These are phyloP conservation scores for Fusarium sp. DNA, from an alignment of 2,329 filamentous ascomycete species.

Conservation along the genomic window DNA sequence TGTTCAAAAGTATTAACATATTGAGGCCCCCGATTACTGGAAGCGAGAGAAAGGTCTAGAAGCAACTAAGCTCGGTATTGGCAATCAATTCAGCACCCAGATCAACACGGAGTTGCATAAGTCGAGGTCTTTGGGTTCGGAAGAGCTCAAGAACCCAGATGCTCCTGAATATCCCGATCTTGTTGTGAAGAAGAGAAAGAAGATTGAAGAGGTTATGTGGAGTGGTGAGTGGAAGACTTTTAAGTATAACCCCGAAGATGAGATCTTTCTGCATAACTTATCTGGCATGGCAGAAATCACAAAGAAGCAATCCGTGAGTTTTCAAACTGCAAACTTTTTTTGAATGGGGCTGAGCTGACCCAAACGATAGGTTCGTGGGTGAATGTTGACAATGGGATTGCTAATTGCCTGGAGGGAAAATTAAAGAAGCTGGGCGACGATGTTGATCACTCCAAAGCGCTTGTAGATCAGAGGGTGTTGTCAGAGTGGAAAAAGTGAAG, in stretches of 20 bases:
- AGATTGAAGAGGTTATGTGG: constrained; percentile 68
- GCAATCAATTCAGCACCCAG: constrained; percentile 19
- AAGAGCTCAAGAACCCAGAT: not conserved
- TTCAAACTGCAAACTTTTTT: too few relatives aligned
- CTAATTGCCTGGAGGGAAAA: not conserved
- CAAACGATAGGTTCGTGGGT: not conserved
- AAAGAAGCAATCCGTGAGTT: constrained; percentile 8
- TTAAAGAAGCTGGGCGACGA: not conserved
- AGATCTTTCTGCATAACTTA: constrained; percentile 4
- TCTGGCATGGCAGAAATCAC: constrained; percentile 2
- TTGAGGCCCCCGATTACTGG: constrained; percentile 63
- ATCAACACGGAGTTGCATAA: constrained; percentile 1
- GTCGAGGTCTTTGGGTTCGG: not conserved
- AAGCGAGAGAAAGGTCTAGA: constrained; percentile 66
- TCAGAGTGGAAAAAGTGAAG: not conserved
- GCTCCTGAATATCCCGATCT: constrained; percentile 53
- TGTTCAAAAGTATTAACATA: constrained; percentile 11
- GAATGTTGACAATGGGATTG: not conserved
- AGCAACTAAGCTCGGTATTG: constrained; percentile 52
- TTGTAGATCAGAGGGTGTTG: not conserved
- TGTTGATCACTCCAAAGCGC: constrained; percentile 4
- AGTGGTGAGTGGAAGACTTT: constrained; percentile 53
- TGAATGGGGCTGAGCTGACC: not conserved
- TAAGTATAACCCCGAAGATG: not conserved
- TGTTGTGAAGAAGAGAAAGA: constrained; percentile 48